These are phyloP conservation scores for Debaryomycetaceae sp. DNA, from an alignment of 1,139 yeast genomes.

Conservation along the genomic window DNA sequence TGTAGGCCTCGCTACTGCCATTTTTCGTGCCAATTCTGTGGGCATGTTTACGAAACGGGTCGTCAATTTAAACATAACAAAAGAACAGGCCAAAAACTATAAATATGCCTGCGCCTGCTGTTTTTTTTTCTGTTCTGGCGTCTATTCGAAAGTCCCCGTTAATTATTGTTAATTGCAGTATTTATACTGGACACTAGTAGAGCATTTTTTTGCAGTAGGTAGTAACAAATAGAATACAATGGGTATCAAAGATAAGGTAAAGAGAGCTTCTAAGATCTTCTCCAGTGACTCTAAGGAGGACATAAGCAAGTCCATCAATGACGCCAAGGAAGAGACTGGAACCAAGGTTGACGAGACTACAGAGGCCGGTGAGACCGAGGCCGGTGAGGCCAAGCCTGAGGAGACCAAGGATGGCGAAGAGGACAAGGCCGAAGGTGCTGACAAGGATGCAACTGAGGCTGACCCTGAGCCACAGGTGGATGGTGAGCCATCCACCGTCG, in stretches of 20 bases:
- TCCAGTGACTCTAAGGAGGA: constrained; percentile 31
- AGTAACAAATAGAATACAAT: constrained; percentile 14
- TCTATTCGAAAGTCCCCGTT: background rate
- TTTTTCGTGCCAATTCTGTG: background rate
- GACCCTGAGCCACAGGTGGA: constrained; percentile 1
- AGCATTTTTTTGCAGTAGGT: background rate
- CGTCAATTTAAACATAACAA: constrained; percentile 1
- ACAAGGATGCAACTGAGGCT: constrained; percentile 3
- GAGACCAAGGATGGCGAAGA: constrained; percentile 9
- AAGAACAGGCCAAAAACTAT: constrained; percentile 1
- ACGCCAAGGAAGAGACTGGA: constrained; percentile 11
- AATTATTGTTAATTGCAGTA: background rate
- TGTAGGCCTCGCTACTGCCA: background rate
- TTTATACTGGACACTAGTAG: background rate
- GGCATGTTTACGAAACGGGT: background rate
- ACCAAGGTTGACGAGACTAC: constrained; percentile 9
- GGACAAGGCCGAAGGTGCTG: constrained; percentile 4
- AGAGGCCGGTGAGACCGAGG: constrained; percentile 11
- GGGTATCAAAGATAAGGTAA: constrained; percentile 46
- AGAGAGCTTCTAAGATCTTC: constrained; percentile 45
- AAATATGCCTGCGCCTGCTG: constrained; percentile 5
- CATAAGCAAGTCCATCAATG: constrained; percentile 9
- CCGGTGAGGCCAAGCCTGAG: constrained; percentile 8
- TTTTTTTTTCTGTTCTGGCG: background rate
- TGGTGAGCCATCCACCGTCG: constrained; percentile 1